Conservation (phyloP, 352 stramenopile species). For the Globisporangium apiculatum region DNA sequence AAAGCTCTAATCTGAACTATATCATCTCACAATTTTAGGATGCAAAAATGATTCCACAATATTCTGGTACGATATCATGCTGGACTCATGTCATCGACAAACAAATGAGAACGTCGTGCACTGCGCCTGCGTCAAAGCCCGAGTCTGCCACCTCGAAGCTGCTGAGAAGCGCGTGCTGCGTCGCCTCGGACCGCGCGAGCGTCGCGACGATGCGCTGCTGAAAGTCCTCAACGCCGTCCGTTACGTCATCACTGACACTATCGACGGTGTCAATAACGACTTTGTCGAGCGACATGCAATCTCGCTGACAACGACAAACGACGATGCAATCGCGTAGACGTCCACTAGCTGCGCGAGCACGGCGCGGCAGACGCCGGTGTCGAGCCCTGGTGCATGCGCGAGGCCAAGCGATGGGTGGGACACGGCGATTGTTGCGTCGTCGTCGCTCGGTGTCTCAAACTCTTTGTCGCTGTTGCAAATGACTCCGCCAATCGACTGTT, state of each 20-base stretch:
- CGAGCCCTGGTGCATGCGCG: constrained; percentile 23
- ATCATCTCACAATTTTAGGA: too few species aligned
- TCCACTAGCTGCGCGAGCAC: constrained; percentile 52
- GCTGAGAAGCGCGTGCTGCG: constrained; percentile 28
- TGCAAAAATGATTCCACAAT: too few species aligned
- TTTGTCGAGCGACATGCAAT: constrained; percentile 35
- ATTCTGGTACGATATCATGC: too few species aligned
- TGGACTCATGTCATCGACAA: too few species aligned
- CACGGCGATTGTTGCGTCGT: constrained; percentile 19
- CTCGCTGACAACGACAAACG: constrained; percentile 51
- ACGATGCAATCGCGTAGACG: constrained; percentile 16
- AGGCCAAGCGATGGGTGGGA: constrained; percentile 37
- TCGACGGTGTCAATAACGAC: background rate
- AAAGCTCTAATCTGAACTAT: too few species aligned
- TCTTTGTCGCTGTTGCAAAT: constrained; percentile 16
- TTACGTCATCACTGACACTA: background rate
- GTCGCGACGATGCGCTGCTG: constrained; percentile 46
- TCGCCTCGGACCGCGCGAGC: constrained; percentile 42
- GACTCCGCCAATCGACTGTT: constrained; percentile 14
- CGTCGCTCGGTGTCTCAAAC: constrained; percentile 1
- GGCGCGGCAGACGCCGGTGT: constrained; percentile 39
- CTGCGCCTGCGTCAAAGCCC: constrained; percentile 43
- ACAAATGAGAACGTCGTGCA: constrained; percentile 39
- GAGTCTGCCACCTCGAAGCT: constrained; percentile 43
- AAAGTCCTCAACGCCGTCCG: constrained; percentile 28